These are phyloP conservation scores for Gossypium ekmanianum DNA, from an alignment of 345 rosid species.

Conservation along the genomic window DNA sequence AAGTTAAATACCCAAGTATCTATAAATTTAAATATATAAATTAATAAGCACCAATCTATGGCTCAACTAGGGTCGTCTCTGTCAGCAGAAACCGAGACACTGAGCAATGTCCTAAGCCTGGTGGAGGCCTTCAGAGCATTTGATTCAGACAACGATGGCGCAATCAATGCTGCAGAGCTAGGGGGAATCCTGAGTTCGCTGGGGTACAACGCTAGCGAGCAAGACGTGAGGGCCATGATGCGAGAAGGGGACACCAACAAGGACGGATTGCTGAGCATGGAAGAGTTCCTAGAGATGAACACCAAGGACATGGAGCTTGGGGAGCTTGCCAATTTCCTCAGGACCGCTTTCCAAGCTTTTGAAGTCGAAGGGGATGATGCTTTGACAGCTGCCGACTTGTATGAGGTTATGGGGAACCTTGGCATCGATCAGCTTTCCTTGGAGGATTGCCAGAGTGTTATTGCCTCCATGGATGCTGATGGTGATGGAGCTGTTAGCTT, in stretches of 20 bases:
- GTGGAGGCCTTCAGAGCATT: constrained; percentile 62
- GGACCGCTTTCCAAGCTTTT: constrained; percentile 30
- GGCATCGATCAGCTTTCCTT: constrained; percentile 27
- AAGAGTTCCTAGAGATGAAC: constrained; percentile 63
- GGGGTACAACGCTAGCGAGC: constrained; percentile 41
- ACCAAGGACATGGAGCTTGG: constrained; percentile 45
- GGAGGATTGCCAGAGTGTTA: constrained; percentile 31
- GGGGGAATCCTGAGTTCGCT: constrained; percentile 55
- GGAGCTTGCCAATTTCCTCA: constrained; percentile 31
- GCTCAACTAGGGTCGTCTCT: constrained; percentile 36
- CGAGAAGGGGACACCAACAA: constrained; percentile 42
- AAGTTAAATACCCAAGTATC: neutral
- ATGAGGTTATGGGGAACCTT: constrained; percentile 21
- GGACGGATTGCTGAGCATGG: constrained; percentile 49
- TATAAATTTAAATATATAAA: too few relatives aligned
- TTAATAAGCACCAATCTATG: constrained; percentile 18
- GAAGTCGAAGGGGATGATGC: constrained; percentile 21
- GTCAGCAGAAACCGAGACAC: constrained; percentile 39
- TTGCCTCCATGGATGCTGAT: constrained; percentile 49
- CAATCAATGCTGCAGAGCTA: constrained; percentile 49
- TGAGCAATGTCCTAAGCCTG: constrained; percentile 41
- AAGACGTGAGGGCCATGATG: constrained; percentile 55
- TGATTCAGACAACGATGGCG: constrained; percentile 51
- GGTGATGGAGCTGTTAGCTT: constrained; percentile 48
- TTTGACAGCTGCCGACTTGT: constrained; percentile 42